A percentile compares a stretch with the other conserved stretches of the same genome.
These are phyloP conservation scores for Coemansia sp. DNA, from an alignment of 192 early-diverging fungal species.

Conservation along the genomic window DNA sequence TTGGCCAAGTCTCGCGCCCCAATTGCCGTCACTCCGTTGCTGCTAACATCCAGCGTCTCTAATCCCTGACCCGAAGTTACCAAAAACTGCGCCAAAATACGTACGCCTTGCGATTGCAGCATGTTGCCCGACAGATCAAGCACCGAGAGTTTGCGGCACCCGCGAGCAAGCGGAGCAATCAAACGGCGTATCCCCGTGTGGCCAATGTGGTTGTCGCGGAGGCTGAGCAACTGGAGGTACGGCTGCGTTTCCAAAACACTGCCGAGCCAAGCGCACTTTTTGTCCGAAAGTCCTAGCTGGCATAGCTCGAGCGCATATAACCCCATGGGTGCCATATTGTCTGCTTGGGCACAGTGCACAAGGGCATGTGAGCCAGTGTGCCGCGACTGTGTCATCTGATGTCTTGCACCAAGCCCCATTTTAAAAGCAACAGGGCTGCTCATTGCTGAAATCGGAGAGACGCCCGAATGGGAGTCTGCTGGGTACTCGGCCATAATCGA, in stretches of 20 bases:
- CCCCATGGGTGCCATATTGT: conserved; percentile 17
- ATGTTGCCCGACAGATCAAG: conserved; percentile 33
- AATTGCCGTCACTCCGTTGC: conserved; percentile 21
- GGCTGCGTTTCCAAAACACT: conserved; percentile 24
- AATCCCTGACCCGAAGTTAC: conserved; percentile 1
- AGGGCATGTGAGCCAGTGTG: neutral
- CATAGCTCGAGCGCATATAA: conserved; percentile 22
- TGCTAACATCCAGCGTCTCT: conserved; percentile 24
- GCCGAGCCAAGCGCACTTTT: conserved; percentile 12
- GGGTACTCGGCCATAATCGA: conserved; percentile 25
- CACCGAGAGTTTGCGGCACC: conserved; percentile 14
- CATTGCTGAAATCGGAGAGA: neutral
- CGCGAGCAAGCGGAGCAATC: conserved; percentile 6
- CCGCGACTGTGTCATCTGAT: conserved; percentile 1
- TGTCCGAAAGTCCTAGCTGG: conserved; percentile 23
- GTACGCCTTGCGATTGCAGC: conserved; percentile 19
- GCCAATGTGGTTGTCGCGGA: conserved; percentile 28
- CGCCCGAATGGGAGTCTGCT: neutral
- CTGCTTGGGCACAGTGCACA: neutral
- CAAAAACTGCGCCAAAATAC: conserved; percentile 14
- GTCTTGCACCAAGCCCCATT: neutral
- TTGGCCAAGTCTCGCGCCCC: conserved; percentile 16
- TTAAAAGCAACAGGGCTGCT: neutral
- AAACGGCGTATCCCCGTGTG: conserved; percentile 5
- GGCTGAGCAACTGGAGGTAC: conserved; percentile 22